Percentiles rank a stretch among this genome's conserved stretches.
These are phyloP conservation scores for Mariannaea sp. DNA, from an alignment of 2,329 filamentous ascomycete species.

Conservation along the genomic window DNA sequence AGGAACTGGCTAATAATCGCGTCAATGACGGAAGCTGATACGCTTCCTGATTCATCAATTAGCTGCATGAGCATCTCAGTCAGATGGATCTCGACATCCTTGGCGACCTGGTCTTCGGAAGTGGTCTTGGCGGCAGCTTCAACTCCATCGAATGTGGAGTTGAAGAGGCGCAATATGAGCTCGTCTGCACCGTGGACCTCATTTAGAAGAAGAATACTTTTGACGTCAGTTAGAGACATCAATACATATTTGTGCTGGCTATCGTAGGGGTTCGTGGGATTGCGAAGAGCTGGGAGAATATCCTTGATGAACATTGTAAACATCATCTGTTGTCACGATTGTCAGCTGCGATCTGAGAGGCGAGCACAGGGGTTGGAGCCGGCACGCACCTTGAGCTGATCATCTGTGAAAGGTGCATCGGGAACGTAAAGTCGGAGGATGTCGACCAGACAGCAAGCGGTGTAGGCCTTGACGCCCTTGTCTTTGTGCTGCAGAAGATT, in stretches of 20 bases:
- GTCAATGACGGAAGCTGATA: constrained; percentile 85
- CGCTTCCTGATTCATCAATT: constrained; percentile 78
- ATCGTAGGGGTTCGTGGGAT: constrained; percentile 89
- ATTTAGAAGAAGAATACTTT: constrained; percentile 89
- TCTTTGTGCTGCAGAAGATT: constrained; percentile 91
- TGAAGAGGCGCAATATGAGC: constrained; percentile 81
- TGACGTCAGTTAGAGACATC: constrained; percentile 85
- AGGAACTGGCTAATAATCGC: constrained; percentile 95
- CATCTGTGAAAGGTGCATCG: constrained; percentile 88
- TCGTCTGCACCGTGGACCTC: constrained; percentile 84
- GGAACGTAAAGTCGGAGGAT: constrained; percentile 91
- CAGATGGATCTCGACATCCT: constrained; percentile 93
- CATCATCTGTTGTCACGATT: constrained; percentile 72
- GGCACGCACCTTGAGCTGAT: constrained; percentile 78
- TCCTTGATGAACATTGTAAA: constrained; percentile 86
- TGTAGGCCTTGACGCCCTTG: constrained; percentile 87
- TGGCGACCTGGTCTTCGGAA: constrained; percentile 81
- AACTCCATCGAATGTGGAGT: constrained; percentile 88
- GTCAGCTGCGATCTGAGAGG: constrained; percentile 29
- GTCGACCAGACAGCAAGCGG: constrained; percentile 88
- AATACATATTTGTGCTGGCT: constrained; percentile 91
- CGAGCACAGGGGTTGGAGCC: background rate
- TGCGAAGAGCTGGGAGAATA: constrained; percentile 82
- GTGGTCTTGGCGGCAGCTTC: constrained; percentile 75
- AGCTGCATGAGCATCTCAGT: constrained; percentile 82